phyloP scores from a whole-genome alignment of 2,329 filamentous ascomycete species.

The Colletotrichum lini region DNA sequence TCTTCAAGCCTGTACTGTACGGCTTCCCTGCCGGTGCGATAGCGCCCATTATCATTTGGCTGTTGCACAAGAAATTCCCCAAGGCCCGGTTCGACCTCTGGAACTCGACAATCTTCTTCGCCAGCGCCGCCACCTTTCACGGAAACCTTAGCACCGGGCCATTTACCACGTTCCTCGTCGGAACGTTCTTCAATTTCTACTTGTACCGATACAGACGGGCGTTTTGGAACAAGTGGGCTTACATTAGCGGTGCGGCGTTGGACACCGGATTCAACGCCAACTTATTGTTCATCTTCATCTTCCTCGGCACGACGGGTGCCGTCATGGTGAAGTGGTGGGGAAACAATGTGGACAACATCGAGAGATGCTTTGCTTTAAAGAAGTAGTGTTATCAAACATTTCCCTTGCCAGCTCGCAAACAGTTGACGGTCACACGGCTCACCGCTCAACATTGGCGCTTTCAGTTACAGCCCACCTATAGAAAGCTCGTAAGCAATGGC shows the following conservation, averaged over 20 bases:
- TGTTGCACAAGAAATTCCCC: conserved; percentile 67
- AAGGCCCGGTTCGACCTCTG: conserved; percentile 67
- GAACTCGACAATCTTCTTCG: conserved; percentile 76
- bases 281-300: conserved; percentile 72
- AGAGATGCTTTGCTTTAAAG: conserved; percentile 70
- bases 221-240: conserved; percentile 73
- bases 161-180: conserved; percentile 70
- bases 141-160: conserved; percentile 74
- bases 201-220: conserved; percentile 69
- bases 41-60: conserved; percentile 63
- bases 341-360: conserved; percentile 67
- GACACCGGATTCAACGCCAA: conserved; percentile 75
- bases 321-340: conserved; percentile 76
- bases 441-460: too few relatives aligned
- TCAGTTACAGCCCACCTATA: too few relatives aligned
- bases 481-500: too few relatives aligned
- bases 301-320: conserved; percentile 69
- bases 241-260: conserved; percentile 73
- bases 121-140: conserved; percentile 68
- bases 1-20: conserved; percentile 65
- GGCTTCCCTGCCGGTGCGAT: conserved; percentile 67
- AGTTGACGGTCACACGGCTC: too few relatives aligned
- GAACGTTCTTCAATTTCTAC: conserved; percentile 72
- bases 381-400: neutral
- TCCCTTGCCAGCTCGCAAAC: too few relatives aligned